Evolutionary conservation across 2,329 filamentous ascomycete species (phyloP).

Genomic region (Ascochyta koolunga): DNA sequence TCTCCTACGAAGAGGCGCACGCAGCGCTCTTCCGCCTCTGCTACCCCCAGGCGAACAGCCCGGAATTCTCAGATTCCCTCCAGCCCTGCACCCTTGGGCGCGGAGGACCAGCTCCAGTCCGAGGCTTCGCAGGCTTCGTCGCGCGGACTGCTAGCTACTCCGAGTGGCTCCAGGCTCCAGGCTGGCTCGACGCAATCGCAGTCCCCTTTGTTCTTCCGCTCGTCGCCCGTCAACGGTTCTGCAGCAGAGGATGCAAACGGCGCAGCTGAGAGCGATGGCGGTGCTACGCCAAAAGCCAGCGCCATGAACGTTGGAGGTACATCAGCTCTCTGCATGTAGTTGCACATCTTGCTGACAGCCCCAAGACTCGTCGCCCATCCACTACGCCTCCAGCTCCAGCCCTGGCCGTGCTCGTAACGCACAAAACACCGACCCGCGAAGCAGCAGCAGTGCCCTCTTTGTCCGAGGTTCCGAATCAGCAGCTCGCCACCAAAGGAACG

Average conservation of each 20-base stretch:
- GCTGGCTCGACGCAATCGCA: conserved; percentile 67
- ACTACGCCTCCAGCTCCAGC: conserved; percentile 89
- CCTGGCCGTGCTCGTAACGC: conserved; percentile 68
- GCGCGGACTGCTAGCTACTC: conserved; percentile 52
- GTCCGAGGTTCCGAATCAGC: conserved; percentile 67
- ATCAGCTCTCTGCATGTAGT: neutral
- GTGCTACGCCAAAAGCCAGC: conserved; percentile 74
- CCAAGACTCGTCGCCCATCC: conserved; percentile 87
- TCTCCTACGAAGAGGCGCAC: conserved; percentile 65
- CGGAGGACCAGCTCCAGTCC: conserved; percentile 52
- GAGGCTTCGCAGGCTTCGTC: conserved; percentile 50
- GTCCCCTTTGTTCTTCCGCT: conserved; percentile 80
- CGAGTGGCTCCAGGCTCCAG: conserved; percentile 53
- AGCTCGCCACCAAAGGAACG: conserved; percentile 73
- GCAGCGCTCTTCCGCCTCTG: conserved; percentile 60
- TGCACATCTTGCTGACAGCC: conserved; percentile 18
- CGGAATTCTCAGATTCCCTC: conserved; percentile 61
- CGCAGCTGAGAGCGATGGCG: conserved; percentile 61
- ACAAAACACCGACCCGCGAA: conserved; percentile 73
- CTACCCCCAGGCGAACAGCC: conserved; percentile 61
- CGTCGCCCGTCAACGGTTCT: conserved; percentile 60
- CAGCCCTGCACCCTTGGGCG: conserved; percentile 54
- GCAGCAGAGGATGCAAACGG: conserved; percentile 48
- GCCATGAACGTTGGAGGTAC: conserved; percentile 67
- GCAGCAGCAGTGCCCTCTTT: conserved; percentile 87